Base-by-base conservation (phyloP, 2,329 filamentous ascomycete genomes). In the Diplodia intermedia region DNA sequence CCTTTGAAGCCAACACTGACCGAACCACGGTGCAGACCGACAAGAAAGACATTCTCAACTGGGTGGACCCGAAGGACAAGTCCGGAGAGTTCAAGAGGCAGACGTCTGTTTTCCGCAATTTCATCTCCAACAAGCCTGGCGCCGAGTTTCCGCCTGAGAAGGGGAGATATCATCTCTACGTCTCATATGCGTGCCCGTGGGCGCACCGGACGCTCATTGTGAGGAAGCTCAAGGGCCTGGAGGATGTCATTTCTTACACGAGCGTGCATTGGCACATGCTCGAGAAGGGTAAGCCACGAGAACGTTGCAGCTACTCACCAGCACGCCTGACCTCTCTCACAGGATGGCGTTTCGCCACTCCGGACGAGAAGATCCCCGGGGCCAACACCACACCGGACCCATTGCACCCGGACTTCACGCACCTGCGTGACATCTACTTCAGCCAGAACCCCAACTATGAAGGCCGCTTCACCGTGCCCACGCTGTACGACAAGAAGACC, bases 171-270 rank as follows among this genome's bases (percentile, higher is more conserved):
- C 95, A 99, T 81, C 88, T 99, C 73, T 99, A 94, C 77, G 90
- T 97, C 72, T 94, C 91, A 75, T 97, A 97, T 80, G 94, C 94
- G 7, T 97, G 94, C 80, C 94, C 94, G 4, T 97, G 94, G 94
- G 94, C 94, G 5, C 92, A 93, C 76, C 90, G 95, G 53, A 90
- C 93, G 0, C 84, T 98, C 71, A 97, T 98, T 72, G 91, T 91
- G 2, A 87, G 94, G 69, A 90, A 93, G 78, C 86, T 99, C 75
- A 99, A 98, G 83, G 95, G 94, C 0, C 85, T 99, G 0, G 91
- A 98, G 74, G 90, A 96, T 68, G 86, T 95, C 71, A 89, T 99
- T 72, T 83, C 87, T 6, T 85, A 88, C 69, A 95, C 92, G 0
- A 88, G 88, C n/a, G 94, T 97, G 65, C 94, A 97, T 81, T 98